A percentile compares a stretch with the other conserved stretches of the same genome.
These are phyloP conservation scores for Coleophoma eucalyptorum DNA, from an alignment of 2,329 filamentous ascomycete species.

Conservation along the genomic window DNA sequence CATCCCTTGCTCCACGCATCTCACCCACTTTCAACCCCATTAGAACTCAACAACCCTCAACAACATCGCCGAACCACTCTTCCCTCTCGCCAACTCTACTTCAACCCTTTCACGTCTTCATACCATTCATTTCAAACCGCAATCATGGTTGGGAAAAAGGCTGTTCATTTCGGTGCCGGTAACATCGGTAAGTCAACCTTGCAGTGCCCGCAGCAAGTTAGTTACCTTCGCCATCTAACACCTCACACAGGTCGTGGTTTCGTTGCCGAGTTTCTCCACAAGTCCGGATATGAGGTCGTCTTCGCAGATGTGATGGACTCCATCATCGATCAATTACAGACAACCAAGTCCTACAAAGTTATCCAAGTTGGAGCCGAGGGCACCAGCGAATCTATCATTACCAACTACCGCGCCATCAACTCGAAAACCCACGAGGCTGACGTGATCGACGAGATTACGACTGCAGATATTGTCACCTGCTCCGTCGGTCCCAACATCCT, in stretches of 20 bases:
- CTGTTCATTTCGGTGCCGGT: slow-evolving; percentile 81
- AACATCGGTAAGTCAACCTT: slow-evolving; percentile 55
- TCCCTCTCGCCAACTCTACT: too few species aligned
- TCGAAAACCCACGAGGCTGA: slow-evolving; percentile 80
- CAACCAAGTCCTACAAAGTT: slow-evolving; percentile 76
- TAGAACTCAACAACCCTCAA: too few species aligned
- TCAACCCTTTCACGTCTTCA: too few species aligned
- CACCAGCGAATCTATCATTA: slow-evolving; percentile 76
- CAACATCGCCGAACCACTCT: too few species aligned
- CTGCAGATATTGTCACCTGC: slow-evolving; percentile 90
- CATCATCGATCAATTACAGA: slow-evolving; percentile 77
- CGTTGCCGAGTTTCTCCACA: slow-evolving; percentile 60
- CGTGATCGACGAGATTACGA: slow-evolving; percentile 79
- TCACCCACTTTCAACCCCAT: too few species aligned
- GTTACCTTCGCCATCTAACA: background rate
- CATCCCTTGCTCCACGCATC: too few species aligned
- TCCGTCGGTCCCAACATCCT: slow-evolving; percentile 95
- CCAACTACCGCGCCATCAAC: slow-evolving; percentile 97
- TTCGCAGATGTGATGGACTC: slow-evolving; percentile 91
- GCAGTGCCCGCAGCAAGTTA: background rate
- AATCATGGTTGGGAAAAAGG: slow-evolving; percentile 48
- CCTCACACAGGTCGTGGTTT: slow-evolving; percentile 31
- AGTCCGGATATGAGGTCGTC: slow-evolving; percentile 92
- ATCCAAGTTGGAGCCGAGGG: slow-evolving; percentile 88
- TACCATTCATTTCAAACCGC: background rate